Evolutionary conservation across 1,284 basidiomycete genomes (phyloP), one percentile per base, ranked within the genome.

Genomic region (Marasmius tenuissimus): DNA sequence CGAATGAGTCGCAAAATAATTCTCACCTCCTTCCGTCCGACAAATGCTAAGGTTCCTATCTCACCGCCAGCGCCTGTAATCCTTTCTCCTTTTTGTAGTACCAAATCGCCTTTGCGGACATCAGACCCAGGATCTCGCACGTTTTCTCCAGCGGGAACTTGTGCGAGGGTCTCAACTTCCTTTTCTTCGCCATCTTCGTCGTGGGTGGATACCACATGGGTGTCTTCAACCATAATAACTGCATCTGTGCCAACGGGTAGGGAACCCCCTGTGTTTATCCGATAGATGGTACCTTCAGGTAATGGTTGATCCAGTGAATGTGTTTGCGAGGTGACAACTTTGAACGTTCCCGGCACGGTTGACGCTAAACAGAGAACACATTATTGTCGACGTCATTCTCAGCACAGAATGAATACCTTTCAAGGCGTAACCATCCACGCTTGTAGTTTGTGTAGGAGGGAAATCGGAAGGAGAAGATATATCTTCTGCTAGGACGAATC

Each of bases 201-300:
- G 58, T 74, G 66, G 0, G 82, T 83, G 9, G 83, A 82, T 12
- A 86, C 76, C 11, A 96, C 79, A 59, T 85, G 84, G 0, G 94
- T 96, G 69, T 96, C 94, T 75, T 96, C 94, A 16, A 96, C 94
- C 93, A 96, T 96, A 71, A 96, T 88, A 0, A 95, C 88, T 0
- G 92, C 77, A 70, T 96, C 89, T 7, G 89, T 78, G 1, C 91
- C 92, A 0, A 73, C 70, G 0, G 94, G 94, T 1, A 96, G 76
- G 0, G 91, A 86, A 1, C 85, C 88, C 6, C 93, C 91, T 0
- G 90, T 92, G 73, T 92, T 93, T 72, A 95, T 85, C 50, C 92
- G 86, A 71, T 87, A 92, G 59, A 93, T 81, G 9, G 75, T 75
- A 6, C 82, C 84, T 4, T 69, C 63, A 0, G 87, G 85, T 1